These are phyloP conservation scores for Naganishia albida DNA, from an alignment of 1,284 basidiomycete species.

Conservation along the genomic window DNA sequence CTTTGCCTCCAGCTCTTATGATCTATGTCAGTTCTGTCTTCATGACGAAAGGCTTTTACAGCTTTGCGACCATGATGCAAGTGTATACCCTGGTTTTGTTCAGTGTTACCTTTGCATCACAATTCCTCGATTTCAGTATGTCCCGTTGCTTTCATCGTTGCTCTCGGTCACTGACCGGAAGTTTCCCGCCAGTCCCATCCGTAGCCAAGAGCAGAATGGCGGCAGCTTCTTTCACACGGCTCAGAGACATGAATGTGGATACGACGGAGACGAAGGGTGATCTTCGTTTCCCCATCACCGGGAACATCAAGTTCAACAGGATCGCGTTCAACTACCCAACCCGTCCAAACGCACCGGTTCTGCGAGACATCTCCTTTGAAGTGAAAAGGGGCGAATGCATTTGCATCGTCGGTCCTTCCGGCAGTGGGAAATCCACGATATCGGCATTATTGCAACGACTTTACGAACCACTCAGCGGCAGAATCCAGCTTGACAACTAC, in stretches of 20 bases:
- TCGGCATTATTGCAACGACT: slow-evolving; percentile 78
- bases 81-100: slow-evolving; percentile 91
- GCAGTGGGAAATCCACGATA: slow-evolving; percentile 85
- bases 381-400: slow-evolving; percentile 75
- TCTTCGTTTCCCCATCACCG: slow-evolving; percentile 65
- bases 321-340: slow-evolving; percentile 81
- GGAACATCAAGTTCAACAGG: slow-evolving; percentile 67
- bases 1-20: slow-evolving; percentile 63
- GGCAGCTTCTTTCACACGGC: slow-evolving; percentile 70
- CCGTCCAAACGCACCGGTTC: slow-evolving; percentile 69
- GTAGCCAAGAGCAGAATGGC: slow-evolving; percentile 80
- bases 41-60: slow-evolving; percentile 76
- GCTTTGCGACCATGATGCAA: slow-evolving; percentile 83
- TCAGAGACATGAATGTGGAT: slow-evolving; percentile 62
- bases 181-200: slow-evolving; percentile 62
- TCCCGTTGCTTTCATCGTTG: slow-evolving; percentile 37
- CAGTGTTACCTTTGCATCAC: slow-evolving; percentile 84
- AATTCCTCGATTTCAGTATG: slow-evolving; percentile 84
- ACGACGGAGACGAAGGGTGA: slow-evolving; percentile 68
- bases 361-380: slow-evolving; percentile 66
- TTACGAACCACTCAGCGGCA: slow-evolving; percentile 73
- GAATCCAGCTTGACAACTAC: slow-evolving; percentile 58
- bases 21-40: slow-evolving; percentile 87
- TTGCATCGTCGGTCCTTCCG: slow-evolving; percentile 83
- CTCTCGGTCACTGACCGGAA: slow-evolving; percentile 6